A percentile compares a stretch with the other conserved stretches of the same genome.
These are phyloP conservation scores for Collybia mongolica DNA, from an alignment of 768 basidiomycete genomes.

Conservation along the genomic window DNA sequence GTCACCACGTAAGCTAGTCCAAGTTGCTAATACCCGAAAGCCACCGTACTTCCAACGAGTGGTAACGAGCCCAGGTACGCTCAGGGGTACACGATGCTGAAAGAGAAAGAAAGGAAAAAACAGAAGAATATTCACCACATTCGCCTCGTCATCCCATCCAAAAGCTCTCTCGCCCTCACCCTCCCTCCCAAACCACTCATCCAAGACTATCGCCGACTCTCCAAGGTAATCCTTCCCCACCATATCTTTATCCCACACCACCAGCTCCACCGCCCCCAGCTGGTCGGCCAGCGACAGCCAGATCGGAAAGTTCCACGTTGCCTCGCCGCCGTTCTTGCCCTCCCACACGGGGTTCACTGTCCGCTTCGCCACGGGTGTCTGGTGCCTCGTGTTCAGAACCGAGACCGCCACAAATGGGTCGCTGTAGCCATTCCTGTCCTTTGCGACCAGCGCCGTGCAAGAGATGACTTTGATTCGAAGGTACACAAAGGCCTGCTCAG, in stretches of 20 bases:
- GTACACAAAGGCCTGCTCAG: constrained; percentile 65
- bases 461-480: constrained; percentile 68
- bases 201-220: constrained; percentile 75
- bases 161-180: constrained; percentile 36
- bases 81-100: not conserved
- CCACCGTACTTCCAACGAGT: no score
- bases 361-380: constrained; percentile 77
- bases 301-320: constrained; percentile 89
- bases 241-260: constrained; percentile 94
- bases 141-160: constrained; percentile 60
- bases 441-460: constrained; percentile 59
- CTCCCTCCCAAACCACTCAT: constrained; percentile 67
- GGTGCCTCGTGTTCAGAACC: constrained; percentile 53
- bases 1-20: no score
- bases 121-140: constrained; percentile 51
- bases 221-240: constrained; percentile 93
- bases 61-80: no score
- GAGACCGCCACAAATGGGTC: constrained; percentile 73
- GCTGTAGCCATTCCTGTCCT: constrained; percentile 66
- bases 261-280: constrained; percentile 75
- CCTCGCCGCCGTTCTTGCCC: constrained; percentile 45
- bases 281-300: constrained; percentile 73
- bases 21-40: no score
- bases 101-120: not conserved
- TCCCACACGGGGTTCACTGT: constrained; percentile 66